Evolutionary conservation across 169 alveolate genomes (phyloP).

Genomic region (Theileria annulata): DNA sequence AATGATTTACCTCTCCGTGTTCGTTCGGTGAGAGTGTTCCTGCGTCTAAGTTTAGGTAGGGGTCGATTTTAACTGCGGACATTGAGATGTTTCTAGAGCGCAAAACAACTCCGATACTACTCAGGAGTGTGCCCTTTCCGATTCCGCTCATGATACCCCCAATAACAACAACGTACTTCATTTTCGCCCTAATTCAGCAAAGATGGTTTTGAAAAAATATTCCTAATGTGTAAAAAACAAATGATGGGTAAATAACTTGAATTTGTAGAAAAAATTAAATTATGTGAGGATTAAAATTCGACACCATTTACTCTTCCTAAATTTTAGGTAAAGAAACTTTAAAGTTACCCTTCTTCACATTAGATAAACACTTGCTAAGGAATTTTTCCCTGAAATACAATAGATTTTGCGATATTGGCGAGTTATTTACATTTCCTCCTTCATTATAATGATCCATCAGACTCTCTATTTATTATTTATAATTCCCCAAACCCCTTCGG

Average conservation of each 20-base stretch:
- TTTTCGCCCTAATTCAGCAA: slow-evolving; percentile 2
- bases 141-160: slow-evolving; percentile 96
- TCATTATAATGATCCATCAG: neutral
- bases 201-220: neutral
- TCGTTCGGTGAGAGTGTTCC: slow-evolving; percentile 98
- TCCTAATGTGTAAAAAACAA: neutral
- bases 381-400: slow-evolving; percentile 54
- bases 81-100: slow-evolving; percentile 86
- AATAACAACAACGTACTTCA: slow-evolving; percentile 88
- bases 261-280: slow-evolving; percentile 14
- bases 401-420: slow-evolving; percentile 49
- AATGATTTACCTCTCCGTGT: slow-evolving; percentile 92
- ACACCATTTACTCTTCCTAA: slow-evolving; percentile 20
- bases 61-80: slow-evolving; percentile 95
- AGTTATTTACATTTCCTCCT: slow-evolving; percentile 47
- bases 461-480: neutral
- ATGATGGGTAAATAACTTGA: neutral
- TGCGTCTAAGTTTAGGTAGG: slow-evolving; percentile 92
- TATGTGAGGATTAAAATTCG: slow-evolving; percentile 10
- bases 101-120: slow-evolving; percentile 90
- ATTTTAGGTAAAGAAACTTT: too few species aligned
- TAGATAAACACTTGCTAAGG: slow-evolving; percentile 23
- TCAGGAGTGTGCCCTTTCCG: slow-evolving; percentile 94
- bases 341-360: slow-evolving; percentile 34
- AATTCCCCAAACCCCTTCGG: neutral